Base-by-base conservation (phyloP, 169 alveolate species). In the Eimeria maxima region DNA sequence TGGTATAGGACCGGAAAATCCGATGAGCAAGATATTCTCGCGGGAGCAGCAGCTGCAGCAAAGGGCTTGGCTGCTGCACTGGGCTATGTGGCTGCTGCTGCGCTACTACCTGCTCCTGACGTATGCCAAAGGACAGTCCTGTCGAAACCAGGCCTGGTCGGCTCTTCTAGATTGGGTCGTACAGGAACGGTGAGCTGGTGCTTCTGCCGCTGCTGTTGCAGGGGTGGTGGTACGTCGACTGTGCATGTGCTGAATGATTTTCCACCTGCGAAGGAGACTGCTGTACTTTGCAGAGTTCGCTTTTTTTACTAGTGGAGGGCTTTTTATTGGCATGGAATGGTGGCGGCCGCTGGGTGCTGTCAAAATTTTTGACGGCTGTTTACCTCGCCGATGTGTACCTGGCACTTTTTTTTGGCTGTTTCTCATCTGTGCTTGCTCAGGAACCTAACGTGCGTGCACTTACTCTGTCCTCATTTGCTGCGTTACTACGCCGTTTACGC, bases 11-110 rank as follows among this genome's bases (percentile, higher is more conserved):
- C 96, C 92, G 27, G 81, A 87, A 55, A 50, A 63, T 20, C 96
- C 92, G 24, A 76, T 88, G 65, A 71, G 94, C 65, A 74, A 80
- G 45, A 69, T 69, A 24, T 65, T 93, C 33, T 67, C 93, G 33
- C 84, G 96, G 67, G 94, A 93, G 89, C 94, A 95, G 92, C 92
- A 74, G 69, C 91, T 86, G 55, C 93, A 86, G 38, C 90, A 95
- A 38, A 47, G 96, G 63, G 93, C 95, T 38, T 95, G 96, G 96
- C 95, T 95, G 55, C 96, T 95, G 71, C 96, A 95, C 92, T 95
- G 96, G 96, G 92, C 95, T 14, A 73, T 95, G 81, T 95, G 95
- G 95, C 96, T 92, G 55, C 95, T 95, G 33, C 69, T 95, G 92
- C 95, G 94, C 27, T 87, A 83, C 87, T 95, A 69, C 76, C 73